Base-by-base conservation (phyloP, 2,329 filamentous ascomycete species). In the Aspergillus pseudoviridinutans region DNA sequence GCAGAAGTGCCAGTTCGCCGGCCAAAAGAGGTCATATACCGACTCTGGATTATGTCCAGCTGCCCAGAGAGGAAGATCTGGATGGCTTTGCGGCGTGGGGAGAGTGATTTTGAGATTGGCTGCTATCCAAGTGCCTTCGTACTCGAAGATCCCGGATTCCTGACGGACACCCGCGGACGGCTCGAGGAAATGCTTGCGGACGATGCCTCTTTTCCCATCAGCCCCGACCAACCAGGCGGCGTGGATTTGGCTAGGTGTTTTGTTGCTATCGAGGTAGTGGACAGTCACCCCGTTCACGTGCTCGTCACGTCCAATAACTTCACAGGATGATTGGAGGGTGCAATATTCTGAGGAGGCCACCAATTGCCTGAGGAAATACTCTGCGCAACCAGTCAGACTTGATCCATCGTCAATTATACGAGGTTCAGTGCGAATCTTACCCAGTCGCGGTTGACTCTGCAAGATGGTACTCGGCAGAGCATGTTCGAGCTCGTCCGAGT, bases 161-260 rank as follows among this genome's bases (percentile, higher is more conserved):
- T 35, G 32, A 3, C 14, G 32, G 32, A 35, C 32, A 35, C 32
- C 32, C 4, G 32, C 32, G 5, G 32, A 35, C 1, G 69, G 64
- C 53, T 71, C 58, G 3, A 72, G 59, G 56, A 69, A 72, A 7
- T 60, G 58, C 53, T 72, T 72, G 12, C 69, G 58, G 17, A 66
- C 69, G 57, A 61, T 70, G 35, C 72, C 71, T 63, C 60, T 70
- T 58, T 65, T 73, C 1, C 68, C 66, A 61, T 74, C 64, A 3
- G 66, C 59, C n/a, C 65, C 63, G 51, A 71, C 62, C 6, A 71
- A 57, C 54, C 59, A 67, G 41, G 49, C 35, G 5, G 59, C 44
- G 10, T 32, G 51, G 14, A 53, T 46, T 2, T 24, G 20, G 32
- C 20, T 3, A 6, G 14, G 38, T 28, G 41, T 17, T 6, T 38